A percentile compares a stretch with the other conserved stretches of the same genome.
phyloP scores from a whole-genome alignment of 1,139 yeast genomes.

The Debaryomyces singareniensis region DNA sequence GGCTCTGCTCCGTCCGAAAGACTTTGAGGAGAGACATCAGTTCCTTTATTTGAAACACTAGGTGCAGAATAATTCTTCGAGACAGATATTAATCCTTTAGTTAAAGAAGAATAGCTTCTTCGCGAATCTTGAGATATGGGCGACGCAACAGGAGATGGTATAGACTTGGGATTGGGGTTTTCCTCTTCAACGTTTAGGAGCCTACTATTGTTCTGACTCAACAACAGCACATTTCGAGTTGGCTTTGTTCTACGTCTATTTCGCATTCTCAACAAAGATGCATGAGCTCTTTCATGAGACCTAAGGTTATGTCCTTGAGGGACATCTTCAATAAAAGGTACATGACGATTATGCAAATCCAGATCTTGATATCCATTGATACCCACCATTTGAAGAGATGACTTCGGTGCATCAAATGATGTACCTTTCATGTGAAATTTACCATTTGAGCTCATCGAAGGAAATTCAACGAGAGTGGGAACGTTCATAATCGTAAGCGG shows the following conservation, averaged over 20 bases:
- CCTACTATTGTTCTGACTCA: constrained; percentile 17
- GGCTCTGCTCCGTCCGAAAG: too few species aligned
- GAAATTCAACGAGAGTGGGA: constrained; percentile 42
- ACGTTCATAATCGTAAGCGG: constrained; percentile 18
- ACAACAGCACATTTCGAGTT: constrained; percentile 24
- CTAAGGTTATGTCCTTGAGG: constrained; percentile 28
- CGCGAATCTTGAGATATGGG: constrained; percentile 9
- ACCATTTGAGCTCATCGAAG: constrained; percentile 20
- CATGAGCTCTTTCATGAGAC: constrained; percentile 60
- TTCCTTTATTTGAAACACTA: too few species aligned
- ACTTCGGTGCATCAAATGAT: constrained; percentile 1
- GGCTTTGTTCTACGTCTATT: constrained; percentile 53
- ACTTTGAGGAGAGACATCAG: too few species aligned
- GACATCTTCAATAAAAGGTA: constrained; percentile 21
- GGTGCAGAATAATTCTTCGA: too few species aligned
- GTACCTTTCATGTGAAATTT: constrained; percentile 2
- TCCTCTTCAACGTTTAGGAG: constrained; percentile 17
- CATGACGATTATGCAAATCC: constrained; percentile 3
- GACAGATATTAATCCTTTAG: constrained; percentile 7
- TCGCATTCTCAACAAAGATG: constrained; percentile 58
- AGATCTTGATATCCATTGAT: neutral
- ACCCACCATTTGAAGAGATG: neutral
- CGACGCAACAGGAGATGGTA: constrained; percentile 16
- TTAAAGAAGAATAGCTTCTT: constrained; percentile 7
- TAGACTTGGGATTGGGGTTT: constrained; percentile 4